A percentile compares a stretch with the other conserved stretches of the same genome.
Evolutionary conservation across 2,329 filamentous ascomycete species (phyloP).

Genomic region (Diaporthe velutina): DNA sequence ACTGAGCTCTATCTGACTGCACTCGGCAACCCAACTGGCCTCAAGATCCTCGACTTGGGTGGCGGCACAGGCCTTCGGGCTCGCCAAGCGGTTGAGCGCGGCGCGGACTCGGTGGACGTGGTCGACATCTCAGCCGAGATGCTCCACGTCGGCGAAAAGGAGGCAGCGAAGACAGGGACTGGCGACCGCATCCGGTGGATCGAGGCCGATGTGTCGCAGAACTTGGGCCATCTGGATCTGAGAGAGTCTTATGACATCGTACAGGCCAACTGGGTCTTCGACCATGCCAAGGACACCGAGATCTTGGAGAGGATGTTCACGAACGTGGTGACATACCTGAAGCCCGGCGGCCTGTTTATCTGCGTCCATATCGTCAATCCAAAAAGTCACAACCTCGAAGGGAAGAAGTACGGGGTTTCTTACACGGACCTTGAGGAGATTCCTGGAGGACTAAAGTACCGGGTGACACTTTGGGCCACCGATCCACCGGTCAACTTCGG

Average conservation of each 20-base stretch:
- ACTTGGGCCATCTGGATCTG: constrained; percentile 36
- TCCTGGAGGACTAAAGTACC: constrained; percentile 32
- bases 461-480: not conserved
- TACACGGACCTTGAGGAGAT: not conserved
- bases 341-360: constrained; percentile 41
- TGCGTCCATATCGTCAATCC: constrained; percentile 39
- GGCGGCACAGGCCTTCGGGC: constrained; percentile 48
- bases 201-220: constrained; percentile 39
- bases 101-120: constrained; percentile 46
- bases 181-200: constrained; percentile 37
- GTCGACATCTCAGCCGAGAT: constrained; percentile 47
- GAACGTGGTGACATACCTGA: constrained; percentile 37
- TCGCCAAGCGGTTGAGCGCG: constrained; percentile 44
- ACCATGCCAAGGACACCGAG: constrained; percentile 34
- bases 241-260: constrained; percentile 41
- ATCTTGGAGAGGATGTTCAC: constrained; percentile 40
- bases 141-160: constrained; percentile 42
- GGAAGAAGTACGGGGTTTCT: not conserved
- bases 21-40: constrained; percentile 44
- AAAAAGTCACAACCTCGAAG: not conserved
- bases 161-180: constrained; percentile 1
- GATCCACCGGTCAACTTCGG: constrained; percentile 36
- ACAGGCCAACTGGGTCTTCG: constrained; percentile 42
- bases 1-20: constrained; percentile 40
- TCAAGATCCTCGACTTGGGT: constrained; percentile 47